Evolutionary conservation across 2,329 filamentous ascomycete genomes (phyloP), one percentile per base, ranked within the genome.

Genomic region (Paramyrothecium roridum): DNA sequence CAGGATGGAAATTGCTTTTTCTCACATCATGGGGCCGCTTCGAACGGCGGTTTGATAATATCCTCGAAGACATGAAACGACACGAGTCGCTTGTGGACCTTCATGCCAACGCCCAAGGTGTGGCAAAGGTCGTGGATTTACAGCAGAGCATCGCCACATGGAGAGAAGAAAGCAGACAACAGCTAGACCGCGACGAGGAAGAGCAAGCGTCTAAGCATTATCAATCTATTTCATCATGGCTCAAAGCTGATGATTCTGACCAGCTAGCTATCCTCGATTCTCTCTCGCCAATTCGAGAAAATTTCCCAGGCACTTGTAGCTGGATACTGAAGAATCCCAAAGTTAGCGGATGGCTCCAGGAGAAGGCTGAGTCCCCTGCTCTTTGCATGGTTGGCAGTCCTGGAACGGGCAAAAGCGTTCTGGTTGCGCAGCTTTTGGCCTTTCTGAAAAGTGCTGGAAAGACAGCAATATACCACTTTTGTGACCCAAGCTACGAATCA

Each of bases 381-480:
- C 20, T n/a, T 73, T 67, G 65, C 61, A 61, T 75, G 0, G 67
- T 72, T 7, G 73, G 73, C 0, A 58, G 54, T 2, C 67, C 71
- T 1, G 73, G 73, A 1, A 64, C 64, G 1, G 73, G 73, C 0
- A 76, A 76, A 50, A 76, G 70, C 30, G 64, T 73, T 0, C 46
- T 75, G 2, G 50, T 65, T 10, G 57, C 61, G 0, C 64, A 69
- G 20, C 54, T 76, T 8, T 52, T 62, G 8, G 62, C 45, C 2
- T 74, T 72, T 30, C 58, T 73, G 6, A 56, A 55, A 2, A 23
- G 23, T 2, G 46, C 50, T 1, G 34, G 49, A 2, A 37, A 37
- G 33, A 61, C 54, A 11, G 20, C 64, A 10, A 62, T 73, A 2
- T 50, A 70, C 8, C 71, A 76, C 48, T 71, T 76, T 34, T 75